These are phyloP conservation scores for Lachnellula cervina DNA, from an alignment of 2,329 filamentous ascomycete species.

Conservation along the genomic window DNA sequence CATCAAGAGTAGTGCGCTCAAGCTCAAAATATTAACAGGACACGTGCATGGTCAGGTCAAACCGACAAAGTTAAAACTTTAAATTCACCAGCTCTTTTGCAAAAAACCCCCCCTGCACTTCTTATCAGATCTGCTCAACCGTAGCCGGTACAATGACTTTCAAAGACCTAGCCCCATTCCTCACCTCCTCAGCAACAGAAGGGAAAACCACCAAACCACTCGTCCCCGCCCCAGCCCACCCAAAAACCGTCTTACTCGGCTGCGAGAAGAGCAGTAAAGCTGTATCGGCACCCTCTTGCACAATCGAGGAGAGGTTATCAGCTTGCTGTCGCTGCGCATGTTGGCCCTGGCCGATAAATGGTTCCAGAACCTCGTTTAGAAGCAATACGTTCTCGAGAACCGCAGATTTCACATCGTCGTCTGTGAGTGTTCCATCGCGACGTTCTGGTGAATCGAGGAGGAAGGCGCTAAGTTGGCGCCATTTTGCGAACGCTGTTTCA, in stretches of 20 bases:
- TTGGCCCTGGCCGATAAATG: background rate
- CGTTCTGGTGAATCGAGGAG: background rate
- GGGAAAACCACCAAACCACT: background rate
- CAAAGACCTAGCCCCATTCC: background rate
- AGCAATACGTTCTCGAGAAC: background rate
- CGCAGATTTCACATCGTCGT: background rate
- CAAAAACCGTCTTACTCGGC: slow-evolving; percentile 2
- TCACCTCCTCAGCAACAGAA: background rate
- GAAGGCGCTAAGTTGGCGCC: slow-evolving; percentile 7
- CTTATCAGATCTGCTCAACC: background rate
- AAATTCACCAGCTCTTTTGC: too few relatives aligned
- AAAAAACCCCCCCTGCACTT: background rate
- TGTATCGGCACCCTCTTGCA: slow-evolving; percentile 2
- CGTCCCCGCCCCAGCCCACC: background rate
- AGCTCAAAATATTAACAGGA: too few relatives aligned
- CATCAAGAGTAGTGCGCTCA: too few relatives aligned
- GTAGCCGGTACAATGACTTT: background rate
- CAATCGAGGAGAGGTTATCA: slow-evolving; percentile 7
- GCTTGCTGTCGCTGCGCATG: background rate
- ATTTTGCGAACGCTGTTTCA: slow-evolving; percentile 5
- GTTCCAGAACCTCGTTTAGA: background rate
- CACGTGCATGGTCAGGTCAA: too few relatives aligned
- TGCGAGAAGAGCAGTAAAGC: slow-evolving; percentile 8
- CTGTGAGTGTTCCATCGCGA: background rate
- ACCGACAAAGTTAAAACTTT: too few relatives aligned